Evolutionary conservation across 495 filamentous ascomycete genomes (phyloP), one percentile per base, ranked within the genome.

Genomic region (Podospora sp.): DNA sequence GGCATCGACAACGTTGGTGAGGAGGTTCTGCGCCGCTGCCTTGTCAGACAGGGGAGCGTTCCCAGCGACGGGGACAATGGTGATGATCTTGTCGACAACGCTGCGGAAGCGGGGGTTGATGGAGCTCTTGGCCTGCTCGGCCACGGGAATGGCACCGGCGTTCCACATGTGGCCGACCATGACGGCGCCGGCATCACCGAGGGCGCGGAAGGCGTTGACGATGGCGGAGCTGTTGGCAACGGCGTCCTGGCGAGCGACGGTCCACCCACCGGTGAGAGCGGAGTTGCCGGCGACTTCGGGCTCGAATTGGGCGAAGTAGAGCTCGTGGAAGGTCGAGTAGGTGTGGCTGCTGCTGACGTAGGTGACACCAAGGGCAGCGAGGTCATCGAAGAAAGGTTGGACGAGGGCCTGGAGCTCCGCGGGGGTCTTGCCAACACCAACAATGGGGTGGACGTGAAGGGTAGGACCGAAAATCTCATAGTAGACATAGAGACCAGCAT

Each of bases 161-260:
- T 80, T 78, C 70, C 84, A 79, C 65, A 84, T 76, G 70, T 86
- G 83, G 1, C 84, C 82, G 50, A 85, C 75, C n/a, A 84, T 67
- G 62, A 81, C 72, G 7, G 75, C 75, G 21, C 76, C 73, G 6
- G 67, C 63, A 26, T 71, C 58, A n/a, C 77, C 22, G 14, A 78
- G 73, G 0, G 76, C 78, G 69, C 78, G 67, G 62, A 83, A 81
- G 0, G 81, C 79, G 0, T 77, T 60, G 22, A 80, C 74, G 33
- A 86, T 76, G 20, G 66, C 77, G 18, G 78, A 71, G 53, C 77
- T 75, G 65, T 83, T 81, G 49, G 72, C 68, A 24, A 63, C 71
- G 16, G 84, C 77, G 60, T 85, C 83, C 24, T 75, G 22, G 14
- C 77, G 73, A 22, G 69, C 73, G 56, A 85, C 72, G 50, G 83